phyloP scores from a whole-genome alignment of 2,329 filamentous ascomycete genomes.

The Xylariales sp. region DNA sequence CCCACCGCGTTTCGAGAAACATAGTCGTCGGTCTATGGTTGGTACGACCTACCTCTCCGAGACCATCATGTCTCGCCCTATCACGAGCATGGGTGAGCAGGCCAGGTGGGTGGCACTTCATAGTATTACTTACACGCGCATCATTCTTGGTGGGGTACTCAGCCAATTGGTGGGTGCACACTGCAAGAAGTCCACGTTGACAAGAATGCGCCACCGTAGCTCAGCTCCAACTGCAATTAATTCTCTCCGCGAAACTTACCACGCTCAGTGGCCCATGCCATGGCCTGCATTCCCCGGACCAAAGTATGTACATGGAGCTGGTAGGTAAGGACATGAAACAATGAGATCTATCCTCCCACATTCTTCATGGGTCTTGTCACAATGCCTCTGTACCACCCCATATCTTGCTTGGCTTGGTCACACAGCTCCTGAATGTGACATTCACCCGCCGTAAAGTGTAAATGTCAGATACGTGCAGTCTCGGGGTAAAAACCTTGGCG shows the following conservation, averaged over 20 bases:
- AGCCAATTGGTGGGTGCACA: conserved; percentile 23
- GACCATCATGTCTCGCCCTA: conserved; percentile 22
- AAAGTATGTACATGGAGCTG: too few relatives aligned
- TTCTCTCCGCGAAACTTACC: background rate
- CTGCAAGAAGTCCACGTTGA: conserved; percentile 10
- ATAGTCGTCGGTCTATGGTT: too few relatives aligned
- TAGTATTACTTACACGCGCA: conserved; percentile 21
- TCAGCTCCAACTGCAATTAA: background rate
- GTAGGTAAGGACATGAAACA: background rate
- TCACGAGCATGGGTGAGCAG: conserved; percentile 20
- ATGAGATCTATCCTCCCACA: too few relatives aligned
- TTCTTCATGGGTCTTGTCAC: too few relatives aligned
- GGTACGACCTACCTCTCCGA: conserved; percentile 21
- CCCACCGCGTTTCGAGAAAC: conserved; percentile 20
- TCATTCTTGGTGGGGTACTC: conserved; percentile 22
- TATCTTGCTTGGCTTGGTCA: too few relatives aligned
- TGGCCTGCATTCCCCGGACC: background rate
- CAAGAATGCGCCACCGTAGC: too few relatives aligned
- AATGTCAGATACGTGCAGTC: too few relatives aligned
- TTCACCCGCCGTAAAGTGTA: too few relatives aligned
- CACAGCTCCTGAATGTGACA: too few relatives aligned
- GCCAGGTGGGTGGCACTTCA: conserved; percentile 21
- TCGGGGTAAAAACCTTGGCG: background rate
- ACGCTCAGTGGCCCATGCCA: background rate
- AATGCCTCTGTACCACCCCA: too few relatives aligned